These are phyloP conservation scores for Pleurotus platypus DNA, from an alignment of 768 basidiomycete genomes.

Conservation along the genomic window DNA sequence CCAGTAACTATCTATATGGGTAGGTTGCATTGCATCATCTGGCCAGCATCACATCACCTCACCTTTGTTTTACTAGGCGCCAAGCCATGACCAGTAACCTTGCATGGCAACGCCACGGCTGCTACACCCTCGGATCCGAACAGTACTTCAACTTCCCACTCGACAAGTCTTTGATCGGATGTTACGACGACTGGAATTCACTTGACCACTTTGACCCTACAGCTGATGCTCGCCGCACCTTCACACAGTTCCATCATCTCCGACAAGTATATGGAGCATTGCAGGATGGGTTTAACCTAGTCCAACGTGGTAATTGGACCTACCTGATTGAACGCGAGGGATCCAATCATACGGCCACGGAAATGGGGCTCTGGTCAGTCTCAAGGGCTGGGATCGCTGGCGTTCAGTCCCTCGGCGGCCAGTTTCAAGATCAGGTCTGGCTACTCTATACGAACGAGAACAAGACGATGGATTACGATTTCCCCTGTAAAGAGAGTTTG, in stretches of 20 bases:
- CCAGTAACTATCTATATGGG: slow-evolving; percentile 90
- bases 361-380: slow-evolving; percentile 86
- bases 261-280: slow-evolving; percentile 67
- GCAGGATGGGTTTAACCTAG: slow-evolving; percentile 86
- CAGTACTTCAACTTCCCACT: slow-evolving; percentile 95
- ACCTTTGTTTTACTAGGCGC: slow-evolving; percentile 47
- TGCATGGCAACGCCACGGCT: slow-evolving; percentile 93
- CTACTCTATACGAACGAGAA: slow-evolving; percentile 88
- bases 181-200: slow-evolving; percentile 87
- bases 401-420: slow-evolving; percentile 62
- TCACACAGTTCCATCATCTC: slow-evolving; percentile 69
- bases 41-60: neutral
- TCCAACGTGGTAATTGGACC: slow-evolving; percentile 85
- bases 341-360: slow-evolving; percentile 75
- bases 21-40: slow-evolving; percentile 25
- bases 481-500: slow-evolving; percentile 47
- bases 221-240: slow-evolving; percentile 67
- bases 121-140: slow-evolving; percentile 83
- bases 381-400: slow-evolving; percentile 58
- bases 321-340: slow-evolving; percentile 74
- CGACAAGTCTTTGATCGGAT: slow-evolving; percentile 74
- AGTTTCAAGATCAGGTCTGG: slow-evolving; percentile 70
- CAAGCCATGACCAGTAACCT: slow-evolving; percentile 84
- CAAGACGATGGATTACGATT: slow-evolving; percentile 56
- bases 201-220: slow-evolving; percentile 96